Conservation (phyloP, 2,329 filamentous ascomycete species). For the Arthrobotrys megalospora region DNA sequence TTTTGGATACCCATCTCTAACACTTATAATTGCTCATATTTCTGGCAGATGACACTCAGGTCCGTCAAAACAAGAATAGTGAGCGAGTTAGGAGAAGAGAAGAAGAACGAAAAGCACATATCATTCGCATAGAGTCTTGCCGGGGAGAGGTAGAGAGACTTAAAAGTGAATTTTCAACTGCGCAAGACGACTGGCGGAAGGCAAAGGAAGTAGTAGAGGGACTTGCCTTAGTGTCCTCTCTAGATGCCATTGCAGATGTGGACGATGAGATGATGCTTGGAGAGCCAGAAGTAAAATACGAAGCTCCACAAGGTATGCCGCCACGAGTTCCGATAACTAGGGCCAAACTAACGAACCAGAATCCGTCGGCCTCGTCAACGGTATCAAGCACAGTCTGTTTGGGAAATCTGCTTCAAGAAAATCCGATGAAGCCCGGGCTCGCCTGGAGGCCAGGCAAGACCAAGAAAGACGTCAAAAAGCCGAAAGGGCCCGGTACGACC, state of each 20-base stretch:
- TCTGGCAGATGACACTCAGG: slow-evolving; percentile 20
- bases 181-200: slow-evolving; percentile 28
- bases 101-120: slow-evolving; percentile 30
- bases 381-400: slow-evolving; percentile 2
- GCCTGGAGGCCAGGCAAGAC: slow-evolving; percentile 10
- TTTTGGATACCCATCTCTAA: neutral
- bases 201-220: slow-evolving; percentile 18
- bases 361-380: neutral
- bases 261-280: slow-evolving; percentile 20
- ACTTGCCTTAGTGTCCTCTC: slow-evolving; percentile 19
- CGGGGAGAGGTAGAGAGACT: slow-evolving; percentile 21
- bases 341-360: neutral
- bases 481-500: slow-evolving; percentile 22
- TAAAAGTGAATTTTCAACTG: slow-evolving; percentile 11
- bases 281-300: slow-evolving; percentile 16
- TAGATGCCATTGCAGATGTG: slow-evolving; percentile 21
- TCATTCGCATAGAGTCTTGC: slow-evolving; percentile 16
- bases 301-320: slow-evolving; percentile 11
- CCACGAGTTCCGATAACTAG: neutral
- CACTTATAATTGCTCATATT: neutral
- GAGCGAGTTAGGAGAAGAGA: slow-evolving; percentile 12
- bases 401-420: slow-evolving; percentile 28
- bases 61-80: slow-evolving; percentile 24
- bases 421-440: slow-evolving; percentile 19
- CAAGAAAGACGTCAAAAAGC: slow-evolving; percentile 13